Base-by-base conservation (phyloP, 306 rosid genomes). In the Fagus sylvatica region DNA sequence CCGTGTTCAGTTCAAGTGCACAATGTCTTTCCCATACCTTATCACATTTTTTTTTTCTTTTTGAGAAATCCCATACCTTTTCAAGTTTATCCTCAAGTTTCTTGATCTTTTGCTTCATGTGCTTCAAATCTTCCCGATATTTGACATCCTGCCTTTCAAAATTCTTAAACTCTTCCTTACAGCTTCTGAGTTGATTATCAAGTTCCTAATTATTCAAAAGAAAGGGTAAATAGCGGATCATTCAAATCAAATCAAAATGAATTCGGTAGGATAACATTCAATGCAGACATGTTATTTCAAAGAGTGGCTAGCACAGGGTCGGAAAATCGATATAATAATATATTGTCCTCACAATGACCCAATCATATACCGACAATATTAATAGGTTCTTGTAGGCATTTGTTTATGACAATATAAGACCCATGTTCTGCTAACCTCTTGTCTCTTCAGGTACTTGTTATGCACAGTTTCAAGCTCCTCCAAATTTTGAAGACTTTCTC, bases 91-190 rank as follows among this genome's bases (percentile, higher is more conserved):
- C 98, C 22, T 86, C 92, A 64, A 92, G 84, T 85, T 92, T 95
- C 88, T 87, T 95, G 56, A 92, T 95, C 84, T 95, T 95, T 84
- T 88, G 97, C 74, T 71, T 90, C 85, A 87, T 59, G 83, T 95
- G 98, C 85, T 95, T 95, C 80, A 79, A 82, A 81, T 95, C 98
- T 86, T 95, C 98, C 64, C 91, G 86, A 80, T 86, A 81, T 82
- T 95, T 95, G 30, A 95, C 97, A 88, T 95, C 98, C 87, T 88
- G 91, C 83, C 98, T 86, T 84, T 95, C 98, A 85, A 95, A 95
- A 84, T 92, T 92, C 86, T 91, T 95, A 82, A 92, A 95, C 64
- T 89, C 95, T 53, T 95, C 98, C 80, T 95, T 91, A 75, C 97
- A 88, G 53, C 75, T 95, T 87, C 91, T 89, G 80, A 92, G 89